These are phyloP conservation scores for Kwoniella sp. DNA, from an alignment of 768 basidiomycete genomes.

Conservation along the genomic window DNA sequence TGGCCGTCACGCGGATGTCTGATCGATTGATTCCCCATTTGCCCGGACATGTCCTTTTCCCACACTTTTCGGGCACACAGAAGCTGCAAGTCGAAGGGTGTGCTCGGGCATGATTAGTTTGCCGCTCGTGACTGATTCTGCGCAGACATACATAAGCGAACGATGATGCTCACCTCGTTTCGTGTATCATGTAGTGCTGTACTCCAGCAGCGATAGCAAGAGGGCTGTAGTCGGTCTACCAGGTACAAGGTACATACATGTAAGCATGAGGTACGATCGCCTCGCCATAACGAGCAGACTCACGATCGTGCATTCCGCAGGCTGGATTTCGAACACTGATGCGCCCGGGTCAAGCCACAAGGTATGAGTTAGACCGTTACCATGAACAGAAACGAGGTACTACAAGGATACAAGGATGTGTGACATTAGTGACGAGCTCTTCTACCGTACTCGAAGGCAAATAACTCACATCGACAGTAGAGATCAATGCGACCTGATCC, in stretches of 20 bases:
- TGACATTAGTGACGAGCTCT: too few species aligned
- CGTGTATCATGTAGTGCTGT: conserved; percentile 32
- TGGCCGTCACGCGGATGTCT: conserved; percentile 23
- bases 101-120: too few species aligned
- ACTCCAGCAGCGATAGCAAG: conserved; percentile 30
- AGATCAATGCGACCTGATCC: conserved; percentile 33
- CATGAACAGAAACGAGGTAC: conserved; percentile 39
- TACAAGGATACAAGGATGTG: conserved; percentile 3
- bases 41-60: conserved; percentile 20
- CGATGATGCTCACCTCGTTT: conserved; percentile 20
- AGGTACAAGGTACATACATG: neutral
- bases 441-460: neutral
- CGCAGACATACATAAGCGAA: too few species aligned
- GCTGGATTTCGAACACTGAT: conserved; percentile 31
- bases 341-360: conserved; percentile 38
- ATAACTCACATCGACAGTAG: conserved; percentile 34
- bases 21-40: conserved; percentile 24
- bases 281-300: conserved; percentile 1
- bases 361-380: conserved; percentile 40
- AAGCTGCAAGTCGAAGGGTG: too few species aligned
- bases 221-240: conserved; percentile 35
- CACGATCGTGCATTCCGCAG: conserved; percentile 31
- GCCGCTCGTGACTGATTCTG: too few species aligned
- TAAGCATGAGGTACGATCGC: neutral
- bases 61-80: conserved; percentile 31